A percentile compares a stretch with the other conserved stretches of the same genome.
These are phyloP conservation scores for Guillardia theta DNA, from an alignment of 78 protist genomes.

Conservation along the genomic window DNA sequence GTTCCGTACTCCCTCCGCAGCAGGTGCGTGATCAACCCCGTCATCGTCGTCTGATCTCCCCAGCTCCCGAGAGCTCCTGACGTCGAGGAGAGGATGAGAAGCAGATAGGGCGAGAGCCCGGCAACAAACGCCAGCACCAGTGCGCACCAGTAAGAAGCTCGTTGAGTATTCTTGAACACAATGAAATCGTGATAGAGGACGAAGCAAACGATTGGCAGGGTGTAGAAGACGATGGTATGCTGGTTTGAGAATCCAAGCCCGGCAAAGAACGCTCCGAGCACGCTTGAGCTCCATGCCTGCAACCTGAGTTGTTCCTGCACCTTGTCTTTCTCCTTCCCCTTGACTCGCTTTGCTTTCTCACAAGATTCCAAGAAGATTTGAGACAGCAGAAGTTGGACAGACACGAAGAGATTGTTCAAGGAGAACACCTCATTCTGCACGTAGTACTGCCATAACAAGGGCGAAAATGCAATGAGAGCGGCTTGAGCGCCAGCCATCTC, in stretches of 20 bases:
- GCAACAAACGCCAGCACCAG: neutral
- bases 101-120: constrained; percentile 21
- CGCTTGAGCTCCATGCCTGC: neutral
- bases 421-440: constrained; percentile 75
- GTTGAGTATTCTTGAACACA: neutral
- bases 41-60: neutral
- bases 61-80: neutral
- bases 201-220: constrained; percentile 48
- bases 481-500: too few species aligned
- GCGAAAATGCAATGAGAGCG: neutral
- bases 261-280: constrained; percentile 50
- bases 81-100: neutral
- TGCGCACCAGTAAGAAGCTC: neutral
- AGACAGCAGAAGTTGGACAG: constrained; percentile 36
- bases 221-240: constrained; percentile 64
- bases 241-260: constrained; percentile 68
- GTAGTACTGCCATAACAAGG: neutral
- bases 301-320: neutral
- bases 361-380: constrained; percentile 34
- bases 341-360: neutral
- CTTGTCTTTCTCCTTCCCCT: neutral
- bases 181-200: neutral
- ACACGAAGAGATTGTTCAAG: constrained; percentile 63
- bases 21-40: neutral
- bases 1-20: constrained; percentile 47